Evolutionary conservation across 2,329 filamentous ascomycete species (phyloP).

Genomic region (Rutstroemia sp.): DNA sequence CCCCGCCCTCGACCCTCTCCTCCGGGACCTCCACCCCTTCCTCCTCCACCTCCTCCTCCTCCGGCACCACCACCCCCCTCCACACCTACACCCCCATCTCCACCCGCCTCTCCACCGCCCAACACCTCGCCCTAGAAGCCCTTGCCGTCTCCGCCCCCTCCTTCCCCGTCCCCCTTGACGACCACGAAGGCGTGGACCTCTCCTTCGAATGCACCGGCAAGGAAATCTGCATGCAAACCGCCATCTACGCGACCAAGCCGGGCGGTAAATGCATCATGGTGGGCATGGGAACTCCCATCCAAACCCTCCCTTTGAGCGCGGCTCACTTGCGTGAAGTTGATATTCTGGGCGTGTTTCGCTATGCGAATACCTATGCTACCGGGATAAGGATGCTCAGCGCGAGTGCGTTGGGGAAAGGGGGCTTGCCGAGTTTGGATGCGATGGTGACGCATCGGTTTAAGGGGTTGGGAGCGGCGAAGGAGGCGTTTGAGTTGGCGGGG

Average conservation of each 20-base stretch:
- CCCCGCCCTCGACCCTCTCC: slow-evolving; percentile 38
- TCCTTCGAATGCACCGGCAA: slow-evolving; percentile 75
- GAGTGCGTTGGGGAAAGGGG: slow-evolving; percentile 15
- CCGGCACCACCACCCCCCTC: slow-evolving; percentile 30
- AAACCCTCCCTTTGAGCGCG: slow-evolving; percentile 65
- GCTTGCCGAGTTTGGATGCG: slow-evolving; percentile 56
- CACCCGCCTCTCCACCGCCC: slow-evolving; percentile 45
- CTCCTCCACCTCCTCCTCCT: slow-evolving; percentile 15
- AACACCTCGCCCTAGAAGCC: slow-evolving; percentile 41
- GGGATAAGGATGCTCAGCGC: slow-evolving; percentile 57
- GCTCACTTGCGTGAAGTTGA: slow-evolving; percentile 70
- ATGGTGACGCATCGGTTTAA: slow-evolving; percentile 69
- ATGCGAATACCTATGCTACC: slow-evolving; percentile 67
- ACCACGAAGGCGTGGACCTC: slow-evolving; percentile 53
- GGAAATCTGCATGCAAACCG: slow-evolving; percentile 65
- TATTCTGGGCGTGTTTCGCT: slow-evolving; percentile 71
- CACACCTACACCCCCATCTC: slow-evolving; percentile 34
- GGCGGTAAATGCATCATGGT: slow-evolving; percentile 71
- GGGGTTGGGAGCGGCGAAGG: slow-evolving; percentile 52
- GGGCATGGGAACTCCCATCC: slow-evolving; percentile 71
- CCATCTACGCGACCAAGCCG: slow-evolving; percentile 62
- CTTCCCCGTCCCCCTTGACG: slow-evolving; percentile 30
- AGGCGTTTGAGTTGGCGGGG: slow-evolving; percentile 63
- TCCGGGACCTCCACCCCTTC: slow-evolving; percentile 43
- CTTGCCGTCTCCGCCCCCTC: slow-evolving; percentile 31